Evolutionary conservation across 768 basidiomycete genomes (phyloP), one percentile per base, ranked within the genome.

Genomic region (Rhizopogon salebrosus): DNA sequence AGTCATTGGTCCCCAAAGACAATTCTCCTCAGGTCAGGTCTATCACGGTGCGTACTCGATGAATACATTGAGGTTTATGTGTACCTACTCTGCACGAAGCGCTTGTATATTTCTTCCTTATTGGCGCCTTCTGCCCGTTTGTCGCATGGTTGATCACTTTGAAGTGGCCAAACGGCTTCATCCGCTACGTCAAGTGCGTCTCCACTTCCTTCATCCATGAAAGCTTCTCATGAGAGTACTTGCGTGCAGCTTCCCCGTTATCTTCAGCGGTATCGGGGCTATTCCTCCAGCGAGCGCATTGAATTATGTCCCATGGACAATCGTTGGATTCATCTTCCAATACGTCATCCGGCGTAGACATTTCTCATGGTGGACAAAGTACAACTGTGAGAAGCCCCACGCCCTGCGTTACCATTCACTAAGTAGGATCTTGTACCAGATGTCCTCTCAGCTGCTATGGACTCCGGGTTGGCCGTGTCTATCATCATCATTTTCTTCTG

Each of bases 21-120:
- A 83, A 62, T 92, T 88, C 74, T 86, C 81, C 2, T 42, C 70
- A 16, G 87, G 86, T 11, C 78, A 81, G 62, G 70, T 83, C 16
- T 86, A 85, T 66, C 77, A 77, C 53, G 73, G 73, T 70, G 41
- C 43, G 63, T 60, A 2, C 13, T 31, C 31, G 4, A 9, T 31
- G 9, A 31, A 20, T 27, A 14, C 16, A 42, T 6, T 6, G 22
- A 18, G 1, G 11, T 50, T 24, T n/a, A 16, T 46, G 18, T 14
- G 22, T 39, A 23, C 3, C 29, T 20, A 7, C 48, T 40, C 13
- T n/a, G 36, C 48, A 49, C 23, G 31, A 35, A 64, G 66, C 22
- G 51, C 75, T 91, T n/a, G 62, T 77, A 3, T 83, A 82, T 65
- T 91, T 89, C 72, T 93, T 93, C 86, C 78, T 90, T 53, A 62